These are phyloP conservation scores for Phytophthora capsici DNA, from an alignment of 352 stramenopile species.

Conservation along the genomic window DNA sequence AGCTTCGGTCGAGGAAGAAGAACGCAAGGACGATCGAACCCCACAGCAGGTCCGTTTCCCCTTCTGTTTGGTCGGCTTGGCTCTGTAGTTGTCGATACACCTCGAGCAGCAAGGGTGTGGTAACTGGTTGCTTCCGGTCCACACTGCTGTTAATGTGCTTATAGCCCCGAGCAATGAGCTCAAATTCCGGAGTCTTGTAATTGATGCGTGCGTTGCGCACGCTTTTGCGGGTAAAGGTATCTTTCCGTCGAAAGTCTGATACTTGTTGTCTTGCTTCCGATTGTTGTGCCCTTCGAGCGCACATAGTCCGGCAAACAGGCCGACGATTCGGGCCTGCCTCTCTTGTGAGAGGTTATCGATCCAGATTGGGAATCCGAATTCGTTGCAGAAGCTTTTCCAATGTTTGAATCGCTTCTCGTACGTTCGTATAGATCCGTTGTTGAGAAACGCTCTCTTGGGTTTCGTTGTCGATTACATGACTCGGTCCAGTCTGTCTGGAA, in stretches of 20 bases:
- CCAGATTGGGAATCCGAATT: background rate
- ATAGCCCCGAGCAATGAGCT: too few species aligned
- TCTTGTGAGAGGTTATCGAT: background rate
- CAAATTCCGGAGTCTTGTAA: too few species aligned
- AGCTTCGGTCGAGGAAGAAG: conserved; percentile 37
- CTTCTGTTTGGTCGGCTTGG: too few species aligned
- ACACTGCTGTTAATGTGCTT: conserved; percentile 32
- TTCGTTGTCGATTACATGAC: too few species aligned
- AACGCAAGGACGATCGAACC: conserved; percentile 29
- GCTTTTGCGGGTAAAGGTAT: background rate
- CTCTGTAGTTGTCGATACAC: conserved; percentile 7
- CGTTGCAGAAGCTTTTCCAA: background rate
- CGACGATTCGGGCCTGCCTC: background rate
- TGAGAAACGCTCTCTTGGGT: background rate
- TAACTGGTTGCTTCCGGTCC: conserved; percentile 42
- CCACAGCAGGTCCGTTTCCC: conserved; percentile 6
- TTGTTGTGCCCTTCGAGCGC: background rate
- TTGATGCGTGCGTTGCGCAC: too few species aligned
- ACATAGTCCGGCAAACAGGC: background rate
- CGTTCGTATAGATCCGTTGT: background rate
- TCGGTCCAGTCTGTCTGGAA: too few species aligned
- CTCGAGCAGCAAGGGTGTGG: conserved; percentile 36
- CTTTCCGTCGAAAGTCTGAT: background rate
- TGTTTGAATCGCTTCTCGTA: background rate
- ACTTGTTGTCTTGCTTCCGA: background rate